Evolutionary conservation across 371 early-diverging fungal species (phyloP), one percentile per base, ranked within the genome.

Genomic region (Mucor lusitanicus): DNA sequence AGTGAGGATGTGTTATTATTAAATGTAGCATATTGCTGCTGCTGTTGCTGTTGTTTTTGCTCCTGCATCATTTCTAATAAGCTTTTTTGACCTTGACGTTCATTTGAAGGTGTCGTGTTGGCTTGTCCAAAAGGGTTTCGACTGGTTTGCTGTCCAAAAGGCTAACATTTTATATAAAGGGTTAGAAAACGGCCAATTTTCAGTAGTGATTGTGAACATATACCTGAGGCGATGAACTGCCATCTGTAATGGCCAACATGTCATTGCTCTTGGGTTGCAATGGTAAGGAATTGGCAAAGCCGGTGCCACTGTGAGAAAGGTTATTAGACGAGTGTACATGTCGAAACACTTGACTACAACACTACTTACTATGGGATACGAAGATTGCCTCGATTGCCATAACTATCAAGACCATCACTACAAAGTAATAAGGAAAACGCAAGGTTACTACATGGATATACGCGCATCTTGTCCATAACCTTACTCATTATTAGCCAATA

Each of bases 391-490:
- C 67, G 66, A 56, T 86, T 85, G 33, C 87, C 85, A 67, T 84
- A 86, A 3, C 84, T 83, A 57, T 86, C 87, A 71, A 81, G 72
- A 19, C 87, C 87, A 67, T 83, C 85, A 27, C 85, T n/a, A n/a
- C n/a, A n/a, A n/a, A n/a, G n/a, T n/a, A n/a, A n/a, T 83, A 66
- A 5, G 30, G 8, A 27, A 37, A 32, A 39, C 2, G n/a, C 19
- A 33, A 17, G 1, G 8, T 17, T 0, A n/a, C 5, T 15, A 6
- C 30, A 21, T 48, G n/a, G 11, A 30, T 17, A 15, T 28, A n/a
- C 28, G 3, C 19, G 1, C 30, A 58, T 21, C 21, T 28, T 13
- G 3, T 37, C 6, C 15, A 23, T 13, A 9, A 19, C 23, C 54
- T 68, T 68, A 72, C 72, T 72, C 68, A 58, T 69, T 69, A 33